A percentile compares a stretch with the other conserved stretches of the same genome.
Conservation (phyloP, 495 filamentous ascomycete species). For the Recurvomyces mirabilis region DNA sequence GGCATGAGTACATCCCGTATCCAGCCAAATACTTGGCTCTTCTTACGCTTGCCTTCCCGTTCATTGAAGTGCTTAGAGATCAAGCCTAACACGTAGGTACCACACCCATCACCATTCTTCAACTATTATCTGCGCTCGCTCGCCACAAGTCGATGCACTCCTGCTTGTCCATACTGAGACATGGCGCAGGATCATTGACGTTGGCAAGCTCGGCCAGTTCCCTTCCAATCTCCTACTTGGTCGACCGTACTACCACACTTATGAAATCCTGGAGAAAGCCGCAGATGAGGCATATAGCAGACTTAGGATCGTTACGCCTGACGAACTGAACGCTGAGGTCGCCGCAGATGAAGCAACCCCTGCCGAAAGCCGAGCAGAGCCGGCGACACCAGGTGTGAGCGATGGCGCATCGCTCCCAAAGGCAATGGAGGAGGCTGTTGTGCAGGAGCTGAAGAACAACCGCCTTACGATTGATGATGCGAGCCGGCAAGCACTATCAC, state of each 20-base stretch:
- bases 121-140: too few relatives aligned
- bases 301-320: slow-evolving; percentile 67
- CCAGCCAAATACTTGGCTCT: slow-evolving; percentile 52
- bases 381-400: slow-evolving; percentile 26
- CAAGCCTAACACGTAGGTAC: slow-evolving; percentile 66
- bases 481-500: slow-evolving; percentile 67
- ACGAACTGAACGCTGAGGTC: slow-evolving; percentile 73
- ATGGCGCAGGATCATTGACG: slow-evolving; percentile 55
- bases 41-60: slow-evolving; percentile 57
- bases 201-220: slow-evolving; percentile 86
- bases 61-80: slow-evolving; percentile 51
- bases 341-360: slow-evolving; percentile 37
- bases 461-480: slow-evolving; percentile 68
- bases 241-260: slow-evolving; percentile 82
- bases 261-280: slow-evolving; percentile 64
- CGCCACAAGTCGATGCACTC: slow-evolving; percentile 13
- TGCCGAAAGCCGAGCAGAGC: slow-evolving; percentile 38
- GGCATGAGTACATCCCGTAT: slow-evolving; percentile 24
- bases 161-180: slow-evolving; percentile 14
- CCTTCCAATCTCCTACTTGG: slow-evolving; percentile 75
- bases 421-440: slow-evolving; percentile 39
- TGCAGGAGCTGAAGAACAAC: slow-evolving; percentile 61
- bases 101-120: too few relatives aligned
- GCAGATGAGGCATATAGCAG: slow-evolving; percentile 44
- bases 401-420: slow-evolving; percentile 41